These are phyloP conservation scores for Celoporthe dispersa DNA, from an alignment of 2,329 filamentous ascomycete genomes.

Conservation along the genomic window DNA sequence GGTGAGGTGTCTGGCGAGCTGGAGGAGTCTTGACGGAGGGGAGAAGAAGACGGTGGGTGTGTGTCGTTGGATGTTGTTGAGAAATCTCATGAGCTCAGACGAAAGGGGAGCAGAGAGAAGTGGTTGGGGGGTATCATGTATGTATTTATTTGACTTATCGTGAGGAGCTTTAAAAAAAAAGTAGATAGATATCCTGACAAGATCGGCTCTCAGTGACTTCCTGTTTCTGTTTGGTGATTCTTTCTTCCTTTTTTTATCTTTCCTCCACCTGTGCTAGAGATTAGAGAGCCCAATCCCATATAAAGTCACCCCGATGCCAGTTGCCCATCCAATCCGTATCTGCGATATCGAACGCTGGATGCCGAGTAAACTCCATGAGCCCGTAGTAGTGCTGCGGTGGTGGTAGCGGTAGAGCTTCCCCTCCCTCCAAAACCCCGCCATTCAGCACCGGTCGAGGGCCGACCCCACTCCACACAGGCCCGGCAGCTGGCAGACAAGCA, in stretches of 20 bases:
- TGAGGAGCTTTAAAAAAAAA: not conserved
- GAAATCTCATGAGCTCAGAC: conserved; percentile 20
- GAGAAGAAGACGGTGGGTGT: conserved; percentile 4
- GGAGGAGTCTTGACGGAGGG: conserved; percentile 22
- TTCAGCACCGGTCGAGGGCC: not conserved
- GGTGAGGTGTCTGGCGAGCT: conserved; percentile 25
- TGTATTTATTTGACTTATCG: conserved; percentile 6
- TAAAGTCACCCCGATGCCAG: not conserved
- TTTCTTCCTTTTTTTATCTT: not conserved
- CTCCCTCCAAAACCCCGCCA: not conserved
- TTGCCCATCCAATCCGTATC: not conserved
- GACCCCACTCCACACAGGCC: conserved; percentile 6
- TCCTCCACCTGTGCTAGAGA: not conserved
- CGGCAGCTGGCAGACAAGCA: conserved; percentile 4
- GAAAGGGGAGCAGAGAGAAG: not conserved
- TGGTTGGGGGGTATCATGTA: conserved; percentile 16
- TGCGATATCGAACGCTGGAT: conserved; percentile 13
- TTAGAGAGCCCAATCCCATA: not conserved
- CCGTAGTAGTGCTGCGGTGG: not conserved
- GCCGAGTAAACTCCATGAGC: conserved; percentile 30
- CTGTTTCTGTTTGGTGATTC: not conserved
- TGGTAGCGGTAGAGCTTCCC: not conserved
- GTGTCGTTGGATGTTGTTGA: conserved; percentile 20
- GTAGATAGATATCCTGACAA: not conserved
- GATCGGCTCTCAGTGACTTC: no score